Percentiles rank a stretch among this genome's conserved stretches.
Conservation (phyloP, 805 yeast genomes). For the Cephaloascus fragrans region DNA sequence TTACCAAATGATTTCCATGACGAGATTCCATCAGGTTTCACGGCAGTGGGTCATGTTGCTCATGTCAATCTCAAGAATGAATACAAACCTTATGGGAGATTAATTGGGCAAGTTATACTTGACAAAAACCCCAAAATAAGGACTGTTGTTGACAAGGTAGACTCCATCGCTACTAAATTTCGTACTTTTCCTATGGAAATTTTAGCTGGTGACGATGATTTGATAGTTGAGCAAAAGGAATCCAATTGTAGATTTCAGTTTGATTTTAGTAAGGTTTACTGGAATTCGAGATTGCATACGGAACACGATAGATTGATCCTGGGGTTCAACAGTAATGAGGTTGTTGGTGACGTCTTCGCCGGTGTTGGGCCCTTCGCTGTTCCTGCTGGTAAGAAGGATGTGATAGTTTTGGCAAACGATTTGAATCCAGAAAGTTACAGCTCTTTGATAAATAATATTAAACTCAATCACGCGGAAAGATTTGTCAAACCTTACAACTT, state of each 20-base stretch:
- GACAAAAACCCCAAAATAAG: slow-evolving; percentile 77
- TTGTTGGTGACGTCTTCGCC: slow-evolving; percentile 92
- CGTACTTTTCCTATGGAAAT: slow-evolving; percentile 93
- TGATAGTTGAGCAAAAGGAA: slow-evolving; percentile 79
- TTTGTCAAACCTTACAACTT: slow-evolving; percentile 57
- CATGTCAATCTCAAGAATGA: slow-evolving; percentile 81
- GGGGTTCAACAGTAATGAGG: slow-evolving; percentile 53
- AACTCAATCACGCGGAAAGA: slow-evolving; percentile 46
- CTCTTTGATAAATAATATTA: slow-evolving; percentile 57
- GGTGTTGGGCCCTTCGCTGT: slow-evolving; percentile 98
- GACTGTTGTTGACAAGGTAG: slow-evolving; percentile 89
- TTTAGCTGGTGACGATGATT: slow-evolving; percentile 73
- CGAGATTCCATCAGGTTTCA: slow-evolving; percentile 84
- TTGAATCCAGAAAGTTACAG: slow-evolving; percentile 80
- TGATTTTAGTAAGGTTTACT: slow-evolving; percentile 89
- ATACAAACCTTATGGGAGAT: slow-evolving; percentile 66
- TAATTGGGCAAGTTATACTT: slow-evolving; percentile 84
- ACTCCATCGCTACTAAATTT: slow-evolving; percentile 76
- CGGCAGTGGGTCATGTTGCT: slow-evolving; percentile 92
- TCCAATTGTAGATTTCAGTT: slow-evolving; percentile 78
- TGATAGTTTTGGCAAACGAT: slow-evolving; percentile 84
- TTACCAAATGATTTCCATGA: slow-evolving; percentile 61
- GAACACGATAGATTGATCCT: slow-evolving; percentile 81
- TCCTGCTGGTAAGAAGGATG: slow-evolving; percentile 84
- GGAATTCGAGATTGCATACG: slow-evolving; percentile 93